Conservation (phyloP, 1,284 basidiomycete genomes). For the Cryptococcus sp. region DNA sequence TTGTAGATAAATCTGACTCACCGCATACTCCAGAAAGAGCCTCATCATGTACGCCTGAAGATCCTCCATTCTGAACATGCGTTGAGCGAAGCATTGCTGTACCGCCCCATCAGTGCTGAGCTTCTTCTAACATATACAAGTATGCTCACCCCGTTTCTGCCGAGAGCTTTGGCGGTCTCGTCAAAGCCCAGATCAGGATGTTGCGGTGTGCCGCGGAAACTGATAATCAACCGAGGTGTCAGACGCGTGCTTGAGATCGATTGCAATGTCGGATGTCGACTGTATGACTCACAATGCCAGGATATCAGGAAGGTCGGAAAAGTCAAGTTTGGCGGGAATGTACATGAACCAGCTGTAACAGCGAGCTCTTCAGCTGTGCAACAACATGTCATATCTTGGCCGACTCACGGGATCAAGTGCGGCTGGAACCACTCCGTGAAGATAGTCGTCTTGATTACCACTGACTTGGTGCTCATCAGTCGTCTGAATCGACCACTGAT, state of each 20-base stretch:
- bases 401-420: conserved; percentile 50
- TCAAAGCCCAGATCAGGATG: conserved; percentile 49
- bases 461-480: conserved; percentile 55
- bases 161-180: conserved; percentile 50
- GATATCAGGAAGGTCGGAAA: conserved; percentile 49
- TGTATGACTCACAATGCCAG: conserved; percentile 46
- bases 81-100: conserved; percentile 50
- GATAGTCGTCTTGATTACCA: conserved; percentile 56
- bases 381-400: neutral
- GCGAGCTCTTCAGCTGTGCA: neutral
- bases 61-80: conserved; percentile 52
- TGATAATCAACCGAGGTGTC: conserved; percentile 6
- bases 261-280: neutral
- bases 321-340: conserved; percentile 51
- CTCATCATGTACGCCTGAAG: conserved; percentile 53
- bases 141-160: conserved; percentile 45
- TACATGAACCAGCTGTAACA: conserved; percentile 50
- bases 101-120: neutral
- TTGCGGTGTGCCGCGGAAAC: conserved; percentile 48
- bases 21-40: conserved; percentile 51
- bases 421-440: conserved; percentile 53
- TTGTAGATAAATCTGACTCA: conserved; percentile 15
- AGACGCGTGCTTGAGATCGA: neutral
- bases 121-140: neutral
- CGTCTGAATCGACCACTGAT: conserved; percentile 45